Evolutionary conservation across 2,329 filamentous ascomycete species (phyloP).

Genomic region (Aspergillus unguis): DNA sequence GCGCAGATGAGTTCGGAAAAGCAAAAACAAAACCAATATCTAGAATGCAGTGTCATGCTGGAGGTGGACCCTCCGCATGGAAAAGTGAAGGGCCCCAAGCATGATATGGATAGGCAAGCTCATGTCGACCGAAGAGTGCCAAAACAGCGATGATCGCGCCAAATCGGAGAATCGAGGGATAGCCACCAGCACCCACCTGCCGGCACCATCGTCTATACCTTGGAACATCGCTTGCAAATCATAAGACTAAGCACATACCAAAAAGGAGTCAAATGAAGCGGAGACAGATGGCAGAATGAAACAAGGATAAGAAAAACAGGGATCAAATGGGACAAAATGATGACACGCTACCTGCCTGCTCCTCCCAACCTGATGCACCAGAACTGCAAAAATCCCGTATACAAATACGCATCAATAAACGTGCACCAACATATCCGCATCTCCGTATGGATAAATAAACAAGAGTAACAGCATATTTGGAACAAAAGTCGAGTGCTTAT

Average conservation of each 20-base stretch:
- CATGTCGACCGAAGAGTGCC: constrained; percentile 14
- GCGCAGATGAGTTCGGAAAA: constrained; percentile 27
- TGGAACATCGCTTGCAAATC: constrained; percentile 25
- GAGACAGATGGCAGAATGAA: constrained; percentile 18
- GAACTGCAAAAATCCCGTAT: constrained; percentile 43
- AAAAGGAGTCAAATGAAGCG: constrained; percentile 25
- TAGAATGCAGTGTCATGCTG: constrained; percentile 25
- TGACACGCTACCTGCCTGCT: constrained; percentile 43
- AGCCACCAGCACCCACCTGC: constrained; percentile 19
- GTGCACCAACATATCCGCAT: constrained; percentile 37
- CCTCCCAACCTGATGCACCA: constrained; percentile 44
- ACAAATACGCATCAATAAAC: constrained; percentile 42
- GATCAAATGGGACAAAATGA: constrained; percentile 33
- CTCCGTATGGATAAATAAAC: constrained; percentile 38
- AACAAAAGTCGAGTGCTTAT: constrained; percentile 21
- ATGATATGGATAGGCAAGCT: constrained; percentile 11
- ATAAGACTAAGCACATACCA: constrained; percentile 26
- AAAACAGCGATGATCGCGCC: constrained; percentile 13
- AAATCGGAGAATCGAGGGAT: constrained; percentile 17
- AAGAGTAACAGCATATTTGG: constrained; percentile 6
- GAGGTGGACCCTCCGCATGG: constrained; percentile 12
- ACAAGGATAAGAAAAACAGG: constrained; percentile 17
- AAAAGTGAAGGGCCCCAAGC: constrained; percentile 5
- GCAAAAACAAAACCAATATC: constrained; percentile 19
- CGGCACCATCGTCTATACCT: constrained; percentile 22